Conservation (phyloP, 2,329 filamentous ascomycete species). For the Rutstroemia sp. region DNA sequence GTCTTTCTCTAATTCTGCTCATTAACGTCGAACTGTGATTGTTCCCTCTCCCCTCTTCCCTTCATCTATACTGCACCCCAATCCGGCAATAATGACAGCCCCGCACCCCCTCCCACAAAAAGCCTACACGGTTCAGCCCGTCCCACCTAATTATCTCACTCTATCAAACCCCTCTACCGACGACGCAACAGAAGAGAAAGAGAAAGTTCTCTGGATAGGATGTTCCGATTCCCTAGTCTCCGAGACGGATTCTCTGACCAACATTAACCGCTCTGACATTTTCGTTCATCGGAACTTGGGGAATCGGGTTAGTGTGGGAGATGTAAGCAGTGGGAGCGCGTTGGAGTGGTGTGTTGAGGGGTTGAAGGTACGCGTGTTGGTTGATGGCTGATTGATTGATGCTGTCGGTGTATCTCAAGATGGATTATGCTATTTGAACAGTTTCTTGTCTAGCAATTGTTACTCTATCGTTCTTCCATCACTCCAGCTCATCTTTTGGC, state of each 20-base stretch:
- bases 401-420: not conserved
- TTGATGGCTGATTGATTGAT: not conserved
- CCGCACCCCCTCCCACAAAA: not conserved
- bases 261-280: constrained; percentile 55
- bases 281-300: constrained; percentile 68
- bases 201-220: constrained; percentile 58
- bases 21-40: not conserved
- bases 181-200: constrained; percentile 30
- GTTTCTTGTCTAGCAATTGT: too few species aligned
- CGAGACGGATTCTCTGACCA: constrained; percentile 52
- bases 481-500: not conserved
- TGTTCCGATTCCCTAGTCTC: constrained; percentile 61
- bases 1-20: not conserved
- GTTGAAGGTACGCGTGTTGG: constrained; percentile 41
- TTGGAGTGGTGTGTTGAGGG: constrained; percentile 57
- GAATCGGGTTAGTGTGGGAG: constrained; percentile 53
- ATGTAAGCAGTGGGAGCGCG: constrained; percentile 52
- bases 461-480: too few species aligned
- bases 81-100: not conserved
- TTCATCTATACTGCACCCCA: not conserved
- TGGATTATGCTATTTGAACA: too few species aligned
- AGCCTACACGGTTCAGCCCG: not conserved
- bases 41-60: not conserved
- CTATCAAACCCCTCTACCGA: not conserved
- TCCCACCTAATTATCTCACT: not conserved